Percentiles rank a stretch among this genome's conserved stretches.
phyloP scores from a whole-genome alignment of 257 asterid genomes.

The Mentha longifolia region DNA sequence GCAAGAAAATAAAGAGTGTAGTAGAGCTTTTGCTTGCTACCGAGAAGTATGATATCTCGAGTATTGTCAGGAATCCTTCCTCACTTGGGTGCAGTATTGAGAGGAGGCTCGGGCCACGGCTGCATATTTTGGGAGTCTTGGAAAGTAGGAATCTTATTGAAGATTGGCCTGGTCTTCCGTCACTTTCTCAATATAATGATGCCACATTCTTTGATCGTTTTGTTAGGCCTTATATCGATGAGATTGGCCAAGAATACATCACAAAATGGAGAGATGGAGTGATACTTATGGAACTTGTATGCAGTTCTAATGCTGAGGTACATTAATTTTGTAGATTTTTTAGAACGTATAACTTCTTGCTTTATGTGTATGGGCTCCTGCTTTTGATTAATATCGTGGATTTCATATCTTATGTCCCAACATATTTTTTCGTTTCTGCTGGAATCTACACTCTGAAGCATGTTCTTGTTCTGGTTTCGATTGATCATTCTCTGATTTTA shows the following conservation, averaged over 20 bases:
- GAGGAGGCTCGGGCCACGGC: background rate
- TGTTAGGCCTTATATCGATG: background rate
- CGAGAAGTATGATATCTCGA: conserved; percentile 21
- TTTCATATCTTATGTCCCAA: background rate
- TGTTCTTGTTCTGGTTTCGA: background rate
- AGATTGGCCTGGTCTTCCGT: background rate
- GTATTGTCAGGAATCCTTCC: conserved; percentile 27
- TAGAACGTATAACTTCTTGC: too few relatives aligned
- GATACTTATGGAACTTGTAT: too few relatives aligned
- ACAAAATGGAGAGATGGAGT: too few relatives aligned
- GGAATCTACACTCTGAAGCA: background rate
- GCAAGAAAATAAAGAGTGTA: background rate
- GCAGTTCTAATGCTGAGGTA: too few relatives aligned
- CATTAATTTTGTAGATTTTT: too few relatives aligned
- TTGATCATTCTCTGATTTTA: background rate
- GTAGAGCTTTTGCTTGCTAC: conserved; percentile 29
- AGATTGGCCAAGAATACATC: background rate
- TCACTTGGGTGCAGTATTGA: conserved; percentile 30
- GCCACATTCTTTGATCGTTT: background rate
- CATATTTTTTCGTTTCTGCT: background rate
- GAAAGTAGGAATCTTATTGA: background rate
- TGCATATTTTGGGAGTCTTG: background rate
- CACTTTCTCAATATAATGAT: background rate
- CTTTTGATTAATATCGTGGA: background rate
- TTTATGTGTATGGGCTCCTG: too few relatives aligned